Evolutionary conservation across 164 flowering plant genomes (phyloP), one percentile per base, ranked within the genome.

Genomic region (Stephania japonica): DNA sequence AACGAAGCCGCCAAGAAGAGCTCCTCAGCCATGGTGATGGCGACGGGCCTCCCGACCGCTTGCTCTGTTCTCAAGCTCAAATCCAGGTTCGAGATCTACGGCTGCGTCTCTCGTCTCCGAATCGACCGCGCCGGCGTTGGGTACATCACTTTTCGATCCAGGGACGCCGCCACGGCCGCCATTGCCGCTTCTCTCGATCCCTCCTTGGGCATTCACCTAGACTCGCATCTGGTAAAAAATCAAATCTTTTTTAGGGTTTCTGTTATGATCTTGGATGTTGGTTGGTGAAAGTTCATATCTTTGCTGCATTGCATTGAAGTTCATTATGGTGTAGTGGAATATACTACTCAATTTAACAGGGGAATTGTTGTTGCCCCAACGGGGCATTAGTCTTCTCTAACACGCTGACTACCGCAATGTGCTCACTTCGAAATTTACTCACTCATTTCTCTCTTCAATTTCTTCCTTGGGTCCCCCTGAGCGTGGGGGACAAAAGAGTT

Each of bases 81-180:
- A 69, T 86, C 97, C 23, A 84, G 95, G 65, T 88, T 94, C 79
- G 89, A 89, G 86, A 86, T 91, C 80, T 92, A 88, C 79, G 97
- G 97, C 16, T 50, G 82, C 18, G 84, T 94, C 63, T 87, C 97
- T 18, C 87, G 97, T 23, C 85, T 89, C 78, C 87, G 91, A 23
- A 85, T 94, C 75, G 93, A 91, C 74, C 83, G 81, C 21, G 88
- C 80, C 21, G 88, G 85, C 6, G 76, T 84, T 44, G 97, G 88
- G 42, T 84, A 80, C 75, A 56, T 94, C 78, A 86, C 87, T 16
- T 94, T 82, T 81, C 87, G 98, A 16, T 79, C 89, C 63, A 78
- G 63, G 71, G 88, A 86, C 23, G 82, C 93, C 12, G 97, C 94
- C 10, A 85, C 84, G 11, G 83, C 86, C 47, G 94, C 98, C 69